A percentile compares a stretch with the other conserved stretches of the same genome.
Conservation (phyloP, 2,329 filamentous ascomycete species). For the Ceratocystis variospora region DNA sequence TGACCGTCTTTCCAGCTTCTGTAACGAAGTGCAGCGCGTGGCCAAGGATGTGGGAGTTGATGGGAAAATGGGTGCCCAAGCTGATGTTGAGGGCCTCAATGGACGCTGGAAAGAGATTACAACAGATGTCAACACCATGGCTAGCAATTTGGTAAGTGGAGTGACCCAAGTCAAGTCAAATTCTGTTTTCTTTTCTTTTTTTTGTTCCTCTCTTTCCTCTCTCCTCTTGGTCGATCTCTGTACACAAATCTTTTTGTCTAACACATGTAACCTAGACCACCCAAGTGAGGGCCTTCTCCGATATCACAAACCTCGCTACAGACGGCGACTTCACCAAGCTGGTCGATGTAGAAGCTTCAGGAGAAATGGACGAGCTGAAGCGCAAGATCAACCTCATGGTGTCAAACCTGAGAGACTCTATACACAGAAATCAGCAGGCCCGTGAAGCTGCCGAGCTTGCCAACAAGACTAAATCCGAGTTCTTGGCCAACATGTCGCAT, state of each 20-base stretch:
- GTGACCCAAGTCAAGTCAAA: not conserved
- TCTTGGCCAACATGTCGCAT: constrained; percentile 97
- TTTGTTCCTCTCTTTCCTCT: not conserved
- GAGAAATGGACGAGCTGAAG: constrained; percentile 98
- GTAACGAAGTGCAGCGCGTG: constrained; percentile 86
- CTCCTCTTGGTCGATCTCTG: constrained; percentile 19
- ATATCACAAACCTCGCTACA: constrained; percentile 95
- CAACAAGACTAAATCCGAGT: constrained; percentile 97
- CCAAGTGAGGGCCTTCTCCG: constrained; percentile 92
- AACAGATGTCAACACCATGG: constrained; percentile 91
- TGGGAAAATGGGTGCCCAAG: constrained; percentile 96
- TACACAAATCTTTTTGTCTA: constrained; percentile 16
- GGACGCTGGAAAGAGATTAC: constrained; percentile 98
- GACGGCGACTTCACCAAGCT: constrained; percentile 95
- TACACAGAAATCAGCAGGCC: constrained; percentile 89
- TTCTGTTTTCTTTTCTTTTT: not conserved
- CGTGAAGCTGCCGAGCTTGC: constrained; percentile 91
- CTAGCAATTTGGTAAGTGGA: constrained; percentile 43
- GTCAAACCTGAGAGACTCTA: constrained; percentile 84
- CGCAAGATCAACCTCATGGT: constrained; percentile 99
- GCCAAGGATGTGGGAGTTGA: constrained; percentile 95
- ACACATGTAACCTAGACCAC: constrained; percentile 50
- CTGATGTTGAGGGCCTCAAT: constrained; percentile 81
- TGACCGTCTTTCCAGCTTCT: constrained; percentile 85
- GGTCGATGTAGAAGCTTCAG: constrained; percentile 91